Conservation (phyloP, 805 yeast species). For the Nakazawaea molendinolei region DNA sequence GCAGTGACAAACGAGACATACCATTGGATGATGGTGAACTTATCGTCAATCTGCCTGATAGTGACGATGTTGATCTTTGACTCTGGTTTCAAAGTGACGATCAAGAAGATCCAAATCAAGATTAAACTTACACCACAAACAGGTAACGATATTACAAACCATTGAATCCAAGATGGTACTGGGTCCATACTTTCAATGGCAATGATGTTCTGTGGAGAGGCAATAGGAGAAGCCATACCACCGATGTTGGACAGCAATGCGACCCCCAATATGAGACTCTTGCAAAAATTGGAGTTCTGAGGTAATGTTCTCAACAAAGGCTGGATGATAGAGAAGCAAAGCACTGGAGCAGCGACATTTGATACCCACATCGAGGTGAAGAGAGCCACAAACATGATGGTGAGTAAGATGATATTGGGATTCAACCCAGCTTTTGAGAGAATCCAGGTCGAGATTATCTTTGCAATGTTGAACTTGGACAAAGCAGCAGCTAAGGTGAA, state of each 20-base stretch:
- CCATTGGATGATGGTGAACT: slow-evolving; percentile 67
- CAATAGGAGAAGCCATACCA: slow-evolving; percentile 96
- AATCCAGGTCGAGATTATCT: slow-evolving; percentile 74
- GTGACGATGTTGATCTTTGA: slow-evolving; percentile 47
- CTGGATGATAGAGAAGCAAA: slow-evolving; percentile 85
- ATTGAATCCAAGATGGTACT: slow-evolving; percentile 79
- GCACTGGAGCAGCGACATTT: slow-evolving; percentile 95
- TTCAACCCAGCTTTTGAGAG: slow-evolving; percentile 79
- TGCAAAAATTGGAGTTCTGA: slow-evolving; percentile 67
- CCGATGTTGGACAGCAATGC: slow-evolving; percentile 92
- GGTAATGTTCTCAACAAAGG: slow-evolving; percentile 84
- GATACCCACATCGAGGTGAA: slow-evolving; percentile 93
- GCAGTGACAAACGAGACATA: slow-evolving; percentile 64
- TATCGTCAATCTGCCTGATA: slow-evolving; percentile 57
- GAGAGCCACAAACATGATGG: slow-evolving; percentile 81
- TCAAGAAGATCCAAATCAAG: slow-evolving; percentile 65
- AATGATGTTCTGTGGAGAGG: slow-evolving; percentile 93
- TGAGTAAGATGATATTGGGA: slow-evolving; percentile 68
- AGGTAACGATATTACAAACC: slow-evolving; percentile 88
- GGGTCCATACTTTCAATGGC: slow-evolving; percentile 87
- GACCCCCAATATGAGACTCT: slow-evolving; percentile 82
- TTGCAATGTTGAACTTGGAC: slow-evolving; percentile 86
- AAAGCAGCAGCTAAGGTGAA: slow-evolving; percentile 92
- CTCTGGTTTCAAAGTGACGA: slow-evolving; percentile 55
- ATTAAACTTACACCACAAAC: slow-evolving; percentile 59